A percentile compares a stretch with the other conserved stretches of the same genome.
phyloP scores from a whole-genome alignment of 495 filamentous ascomycete genomes.

The Daldinia concentrica region DNA sequence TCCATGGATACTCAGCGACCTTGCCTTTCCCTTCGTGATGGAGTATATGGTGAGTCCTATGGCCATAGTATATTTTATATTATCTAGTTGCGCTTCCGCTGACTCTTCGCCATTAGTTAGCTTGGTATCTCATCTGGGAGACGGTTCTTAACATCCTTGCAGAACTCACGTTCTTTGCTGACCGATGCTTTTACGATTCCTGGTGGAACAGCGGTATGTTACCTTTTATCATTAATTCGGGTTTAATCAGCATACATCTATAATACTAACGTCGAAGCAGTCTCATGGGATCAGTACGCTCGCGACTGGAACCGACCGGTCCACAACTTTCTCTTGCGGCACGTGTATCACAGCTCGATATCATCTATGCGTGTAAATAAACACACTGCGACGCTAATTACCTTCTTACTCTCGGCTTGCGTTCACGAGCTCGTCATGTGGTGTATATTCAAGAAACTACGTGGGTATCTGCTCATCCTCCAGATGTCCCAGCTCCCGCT shows the following conservation, averaged over 20 bases:
- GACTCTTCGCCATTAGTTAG: slow-evolving; percentile 39
- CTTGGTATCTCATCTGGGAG: slow-evolving; percentile 84
- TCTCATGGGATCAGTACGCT: slow-evolving; percentile 74
- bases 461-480: slow-evolving; percentile 73
- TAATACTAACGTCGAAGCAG: slow-evolving; percentile 29
- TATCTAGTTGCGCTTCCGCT: neutral
- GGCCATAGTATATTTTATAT: neutral
- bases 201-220: slow-evolving; percentile 68
- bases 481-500: slow-evolving; percentile 78
- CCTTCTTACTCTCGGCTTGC: slow-evolving; percentile 73
- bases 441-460: slow-evolving; percentile 78
- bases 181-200: slow-evolving; percentile 78
- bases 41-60: slow-evolving; percentile 66
- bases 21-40: slow-evolving; percentile 79
- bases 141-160: slow-evolving; percentile 78
- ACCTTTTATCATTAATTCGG: neutral
- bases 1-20: slow-evolving; percentile 72
- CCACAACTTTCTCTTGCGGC: slow-evolving; percentile 75
- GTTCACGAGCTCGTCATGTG: slow-evolving; percentile 82
- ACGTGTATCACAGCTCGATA: slow-evolving; percentile 79
- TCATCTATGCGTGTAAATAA: slow-evolving; percentile 73
- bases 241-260: neutral
- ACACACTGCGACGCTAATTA: slow-evolving; percentile 75
- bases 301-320: slow-evolving; percentile 80
- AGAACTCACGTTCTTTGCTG: slow-evolving; percentile 77